Evolutionary conservation across 495 filamentous ascomycete genomes (phyloP).

Genomic region (Neurospora sp.): DNA sequence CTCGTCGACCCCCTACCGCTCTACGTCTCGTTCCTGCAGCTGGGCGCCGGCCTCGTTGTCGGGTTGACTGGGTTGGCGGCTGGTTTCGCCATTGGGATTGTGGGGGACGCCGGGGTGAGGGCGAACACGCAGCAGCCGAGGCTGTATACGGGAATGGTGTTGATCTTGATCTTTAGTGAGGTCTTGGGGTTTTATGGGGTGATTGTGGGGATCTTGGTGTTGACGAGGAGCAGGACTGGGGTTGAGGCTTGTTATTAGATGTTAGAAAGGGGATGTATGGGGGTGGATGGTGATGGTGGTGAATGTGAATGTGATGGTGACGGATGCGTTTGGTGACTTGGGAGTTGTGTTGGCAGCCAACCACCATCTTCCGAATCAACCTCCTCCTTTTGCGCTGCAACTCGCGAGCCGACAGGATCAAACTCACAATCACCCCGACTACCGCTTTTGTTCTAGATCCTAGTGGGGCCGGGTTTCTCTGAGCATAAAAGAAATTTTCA

Average conservation of each 20-base stretch:
- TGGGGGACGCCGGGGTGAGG: slow-evolving; percentile 81
- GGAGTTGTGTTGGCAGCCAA: neutral
- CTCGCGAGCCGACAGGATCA: neutral
- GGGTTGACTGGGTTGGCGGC: slow-evolving; percentile 94
- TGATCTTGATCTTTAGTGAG: slow-evolving; percentile 90
- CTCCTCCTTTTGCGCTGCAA: neutral
- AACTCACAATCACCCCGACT: neutral
- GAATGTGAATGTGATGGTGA: neutral
- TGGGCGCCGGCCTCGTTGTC: slow-evolving; percentile 70
- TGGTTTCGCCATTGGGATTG: slow-evolving; percentile 93
- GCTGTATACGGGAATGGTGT: slow-evolving; percentile 87
- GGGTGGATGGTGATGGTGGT: neutral
- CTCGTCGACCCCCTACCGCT: slow-evolving; percentile 37
- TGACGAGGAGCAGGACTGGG: slow-evolving; percentile 26
- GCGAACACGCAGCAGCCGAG: slow-evolving; percentile 81
- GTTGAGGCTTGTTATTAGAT: slow-evolving; percentile 23
- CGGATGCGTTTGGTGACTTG: neutral
- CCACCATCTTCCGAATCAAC: neutral
- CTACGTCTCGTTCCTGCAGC: slow-evolving; percentile 35
- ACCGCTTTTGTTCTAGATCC: neutral
- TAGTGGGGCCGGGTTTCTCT: neutral
- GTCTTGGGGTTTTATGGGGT: slow-evolving; percentile 61
- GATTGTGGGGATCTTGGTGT: slow-evolving; percentile 32
- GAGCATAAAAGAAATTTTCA: neutral
- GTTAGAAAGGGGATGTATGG: slow-evolving; percentile 1